Evolutionary conservation across 1,284 basidiomycete genomes (phyloP).

Genomic region (Gymnopus androsaceus): DNA sequence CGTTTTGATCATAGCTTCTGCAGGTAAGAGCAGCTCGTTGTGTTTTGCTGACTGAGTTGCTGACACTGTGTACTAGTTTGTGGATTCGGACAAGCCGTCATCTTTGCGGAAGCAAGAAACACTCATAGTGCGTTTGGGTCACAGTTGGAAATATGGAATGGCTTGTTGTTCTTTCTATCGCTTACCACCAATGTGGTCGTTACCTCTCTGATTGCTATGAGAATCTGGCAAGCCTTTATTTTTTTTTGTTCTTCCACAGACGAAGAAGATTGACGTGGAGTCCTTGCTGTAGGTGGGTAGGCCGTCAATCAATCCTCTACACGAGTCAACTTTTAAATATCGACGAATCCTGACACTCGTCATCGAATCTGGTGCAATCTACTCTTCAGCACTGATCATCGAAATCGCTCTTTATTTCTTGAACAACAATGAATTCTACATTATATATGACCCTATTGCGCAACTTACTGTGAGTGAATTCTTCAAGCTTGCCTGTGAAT

Average conservation of each 20-base stretch:
- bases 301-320: slow-evolving; percentile 10
- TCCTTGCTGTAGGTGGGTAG: slow-evolving; percentile 27
- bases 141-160: slow-evolving; percentile 36
- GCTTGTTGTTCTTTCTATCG: slow-evolving; percentile 39
- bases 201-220: slow-evolving; percentile 35
- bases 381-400: slow-evolving; percentile 38
- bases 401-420: slow-evolving; percentile 42
- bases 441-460: slow-evolving; percentile 42
- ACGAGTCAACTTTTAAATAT: slow-evolving; percentile 28
- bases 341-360: slow-evolving; percentile 36
- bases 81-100: slow-evolving; percentile 37
- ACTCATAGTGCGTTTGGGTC: slow-evolving; percentile 37
- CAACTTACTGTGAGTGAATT: slow-evolving; percentile 40
- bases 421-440: slow-evolving; percentile 40
- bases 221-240: slow-evolving; percentile 33
- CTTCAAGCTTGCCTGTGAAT: no score
- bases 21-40: slow-evolving; percentile 24
- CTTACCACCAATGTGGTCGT: slow-evolving; percentile 39
- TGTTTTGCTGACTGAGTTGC: neutral
- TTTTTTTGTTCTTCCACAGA: neutral
- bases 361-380: slow-evolving; percentile 42
- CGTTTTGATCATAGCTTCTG: slow-evolving; percentile 34
- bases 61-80: slow-evolving; percentile 26
- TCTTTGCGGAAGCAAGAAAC: slow-evolving; percentile 33
- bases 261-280: neutral